Percentiles rank a stretch among this genome's conserved stretches.
Evolutionary conservation across 2,329 filamentous ascomycete species (phyloP).

Genomic region (Colletotrichum aenigma): DNA sequence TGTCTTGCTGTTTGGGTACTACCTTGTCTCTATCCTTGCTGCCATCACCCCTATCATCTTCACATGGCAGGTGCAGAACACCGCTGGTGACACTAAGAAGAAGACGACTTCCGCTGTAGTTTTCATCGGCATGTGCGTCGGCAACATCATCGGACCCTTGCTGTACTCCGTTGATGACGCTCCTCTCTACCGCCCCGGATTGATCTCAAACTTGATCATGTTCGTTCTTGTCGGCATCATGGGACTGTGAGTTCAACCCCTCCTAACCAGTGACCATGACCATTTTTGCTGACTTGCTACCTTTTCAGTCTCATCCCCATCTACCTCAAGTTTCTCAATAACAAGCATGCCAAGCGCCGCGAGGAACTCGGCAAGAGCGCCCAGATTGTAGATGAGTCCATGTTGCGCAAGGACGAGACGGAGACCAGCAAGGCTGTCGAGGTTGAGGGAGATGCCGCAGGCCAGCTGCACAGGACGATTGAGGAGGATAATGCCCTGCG

Average conservation of each 20-base stretch:
- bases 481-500: constrained; percentile 46
- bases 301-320: constrained; percentile 30
- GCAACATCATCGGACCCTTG: constrained; percentile 70
- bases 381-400: constrained; percentile 9
- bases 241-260: not conserved
- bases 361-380: constrained; percentile 60
- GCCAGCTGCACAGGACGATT: constrained; percentile 22
- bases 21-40: constrained; percentile 37
- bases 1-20: constrained; percentile 54
- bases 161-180: constrained; percentile 66
- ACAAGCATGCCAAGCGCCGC: constrained; percentile 55
- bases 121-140: constrained; percentile 68
- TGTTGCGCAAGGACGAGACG: constrained; percentile 14
- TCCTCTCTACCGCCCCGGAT: constrained; percentile 59
- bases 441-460: constrained; percentile 20
- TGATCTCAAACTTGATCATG: constrained; percentile 64
- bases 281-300: not conserved
- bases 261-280: accelerated
- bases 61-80: constrained; percentile 66
- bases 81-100: constrained; percentile 72
- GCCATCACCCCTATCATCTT: constrained; percentile 60
- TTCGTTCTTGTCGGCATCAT: constrained; percentile 64
- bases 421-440: constrained; percentile 25
- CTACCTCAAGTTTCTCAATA: constrained; percentile 59
- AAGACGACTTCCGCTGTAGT: constrained; percentile 69